A percentile compares a stretch with the other conserved stretches of the same genome.
phyloP scores from a whole-genome alignment of 805 yeast genomes.

The Monosporozyma servazzii region DNA sequence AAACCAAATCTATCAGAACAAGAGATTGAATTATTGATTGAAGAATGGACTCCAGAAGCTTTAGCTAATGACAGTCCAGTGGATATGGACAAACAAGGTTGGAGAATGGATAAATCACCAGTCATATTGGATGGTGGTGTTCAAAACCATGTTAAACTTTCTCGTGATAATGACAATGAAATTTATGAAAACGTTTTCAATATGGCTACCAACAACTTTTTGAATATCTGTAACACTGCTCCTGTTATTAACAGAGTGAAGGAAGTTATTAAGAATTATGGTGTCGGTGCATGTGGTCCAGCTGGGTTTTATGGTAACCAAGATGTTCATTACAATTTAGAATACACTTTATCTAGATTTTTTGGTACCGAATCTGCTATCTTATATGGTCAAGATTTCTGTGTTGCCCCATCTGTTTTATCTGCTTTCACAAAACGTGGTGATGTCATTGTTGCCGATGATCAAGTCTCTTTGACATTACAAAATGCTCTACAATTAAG shows the following conservation, averaged over 20 bases:
- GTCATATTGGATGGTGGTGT: slow-evolving; percentile 48
- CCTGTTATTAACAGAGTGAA: slow-evolving; percentile 46
- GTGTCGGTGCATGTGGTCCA: slow-evolving; percentile 98
- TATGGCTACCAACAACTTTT: slow-evolving; percentile 62
- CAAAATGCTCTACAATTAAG: slow-evolving; percentile 85
- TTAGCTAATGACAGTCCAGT: slow-evolving; percentile 44
- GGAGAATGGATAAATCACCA: slow-evolving; percentile 61
- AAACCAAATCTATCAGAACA: slow-evolving; percentile 46
- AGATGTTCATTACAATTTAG: slow-evolving; percentile 76
- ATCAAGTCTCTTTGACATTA: slow-evolving; percentile 60
- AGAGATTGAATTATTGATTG: slow-evolving; percentile 75
- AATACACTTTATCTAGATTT: slow-evolving; percentile 63
- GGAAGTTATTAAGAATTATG: slow-evolving; percentile 52
- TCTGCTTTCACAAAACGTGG: slow-evolving; percentile 95
- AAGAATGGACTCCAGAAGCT: slow-evolving; percentile 90
- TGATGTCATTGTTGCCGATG: slow-evolving; percentile 82
- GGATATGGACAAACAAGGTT: slow-evolving; percentile 34
- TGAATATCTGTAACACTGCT: slow-evolving; percentile 46
- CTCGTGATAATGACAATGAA: slow-evolving; percentile 25
- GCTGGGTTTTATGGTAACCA: slow-evolving; percentile 96
- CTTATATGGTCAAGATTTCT: slow-evolving; percentile 86
- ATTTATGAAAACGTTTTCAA: slow-evolving; percentile 41
- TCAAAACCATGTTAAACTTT: slow-evolving; percentile 21
- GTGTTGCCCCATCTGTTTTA: slow-evolving; percentile 76
- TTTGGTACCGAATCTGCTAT: slow-evolving; percentile 73